Base-by-base conservation (phyloP, 176 grass and related monocot genomes). In the Eragrostis curvula region DNA sequence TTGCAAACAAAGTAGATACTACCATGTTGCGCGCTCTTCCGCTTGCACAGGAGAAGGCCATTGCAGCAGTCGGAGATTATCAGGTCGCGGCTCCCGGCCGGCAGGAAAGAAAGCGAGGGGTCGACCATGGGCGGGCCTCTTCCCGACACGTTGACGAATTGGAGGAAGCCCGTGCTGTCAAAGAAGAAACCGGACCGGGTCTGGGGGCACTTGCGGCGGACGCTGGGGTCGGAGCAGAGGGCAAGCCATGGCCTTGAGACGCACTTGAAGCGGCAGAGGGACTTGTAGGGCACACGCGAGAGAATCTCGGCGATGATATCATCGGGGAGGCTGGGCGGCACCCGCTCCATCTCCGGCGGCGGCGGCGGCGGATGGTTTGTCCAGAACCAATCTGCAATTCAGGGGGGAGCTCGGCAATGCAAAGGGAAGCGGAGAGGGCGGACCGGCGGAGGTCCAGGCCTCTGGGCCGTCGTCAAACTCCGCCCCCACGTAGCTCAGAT, bases 261-360 rank as follows among this genome's bases (percentile, higher is more conserved):
- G 41, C n/a, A 47, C 68, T 47, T 70, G 68, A 47, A 46, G 43
- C 68, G 43, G 68, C 68, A 70, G 12, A 70, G 68, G n/a, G 68
- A 48, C 7, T 1, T 9, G 68, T 48, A 48, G n/a, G 68, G 44
- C 3, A 71, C 44, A 12, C 23, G 23, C 6, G 68, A 2, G 0
- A 71, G 68, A 6, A 71, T 71, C 23, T 71, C 44, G 13, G 23
- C 44, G 68, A 28, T 48, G 23, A 71, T 6, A 13, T 71, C 44
- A 13, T 48, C 44, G n/a, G 68, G 23, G n/a, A 70, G 68, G n/a
- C 56, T 59, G 56, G n/a, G 11, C 3, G 56, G 32, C 32, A 36
- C 24, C 23, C 8, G 7, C 56, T 59, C n/a, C 56, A 59, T 57
- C 18, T 36, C 32, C 32, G 32, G 32, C 32, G 32, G 32, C 32